Percentiles rank a stretch among this genome's conserved stretches.
These are phyloP conservation scores for Rutidosis leptorrhynchoides DNA, from an alignment of 129 eudicot genomes.

Conservation along the genomic window DNA sequence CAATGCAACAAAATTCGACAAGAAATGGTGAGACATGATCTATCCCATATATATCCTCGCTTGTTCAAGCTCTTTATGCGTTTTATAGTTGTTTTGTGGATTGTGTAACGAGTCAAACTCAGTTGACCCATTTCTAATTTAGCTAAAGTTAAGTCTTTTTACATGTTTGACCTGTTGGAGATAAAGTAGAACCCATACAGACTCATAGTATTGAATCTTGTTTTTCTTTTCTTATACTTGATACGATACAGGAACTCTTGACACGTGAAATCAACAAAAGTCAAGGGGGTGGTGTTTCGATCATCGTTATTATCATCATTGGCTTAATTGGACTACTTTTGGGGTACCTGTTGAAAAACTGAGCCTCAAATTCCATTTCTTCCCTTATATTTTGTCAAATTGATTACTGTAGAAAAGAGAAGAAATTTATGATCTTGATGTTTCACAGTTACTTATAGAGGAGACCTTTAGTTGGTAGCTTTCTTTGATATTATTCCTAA, in stretches of 20 bases:
- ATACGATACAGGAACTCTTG: conserved; percentile 46
- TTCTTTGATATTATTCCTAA: conserved; percentile 15
- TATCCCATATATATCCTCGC: not conserved
- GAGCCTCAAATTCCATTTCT: conserved; percentile 7
- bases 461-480: conserved; percentile 22
- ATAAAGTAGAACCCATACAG: not conserved
- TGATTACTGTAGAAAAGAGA: conserved; percentile 39
- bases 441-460: conserved; percentile 30
- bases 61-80: not conserved
- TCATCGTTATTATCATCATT: conserved; percentile 45
- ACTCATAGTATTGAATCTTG: too few species aligned
- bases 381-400: conserved; percentile 9
- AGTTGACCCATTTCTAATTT: not conserved
- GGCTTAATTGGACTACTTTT: conserved; percentile 58
- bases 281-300: conserved; percentile 60
- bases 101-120: not conserved
- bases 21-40: conserved; percentile 57
- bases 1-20: conserved; percentile 56
- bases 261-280: conserved; percentile 49
- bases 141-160: not conserved
- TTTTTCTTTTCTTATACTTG: not conserved
- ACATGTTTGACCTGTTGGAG: not conserved
- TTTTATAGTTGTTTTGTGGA: not conserved
- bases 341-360: conserved; percentile 59
- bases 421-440: conserved; percentile 19